Conservation (phyloP, 176 grass and related monocot species). For the Chloris gayana region DNA sequence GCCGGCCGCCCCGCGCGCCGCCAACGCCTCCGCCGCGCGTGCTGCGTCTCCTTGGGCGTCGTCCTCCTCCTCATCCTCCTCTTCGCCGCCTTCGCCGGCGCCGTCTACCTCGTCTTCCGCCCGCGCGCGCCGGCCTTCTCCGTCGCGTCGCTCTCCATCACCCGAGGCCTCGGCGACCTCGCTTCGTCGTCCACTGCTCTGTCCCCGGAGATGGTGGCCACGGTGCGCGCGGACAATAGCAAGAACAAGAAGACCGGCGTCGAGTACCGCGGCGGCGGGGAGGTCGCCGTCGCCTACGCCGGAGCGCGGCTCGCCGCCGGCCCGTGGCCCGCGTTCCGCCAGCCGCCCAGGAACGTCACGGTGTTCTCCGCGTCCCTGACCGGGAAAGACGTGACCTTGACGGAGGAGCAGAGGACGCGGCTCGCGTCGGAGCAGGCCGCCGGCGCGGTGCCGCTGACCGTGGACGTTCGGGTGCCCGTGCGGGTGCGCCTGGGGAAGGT, state of each 20-base stretch:
- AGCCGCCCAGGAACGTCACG: slow-evolving; percentile 66
- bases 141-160: slow-evolving; percentile 50
- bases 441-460: slow-evolving; percentile 52
- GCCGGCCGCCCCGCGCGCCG: slow-evolving; percentile 43
- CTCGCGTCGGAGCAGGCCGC: slow-evolving; percentile 29
- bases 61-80: not conserved
- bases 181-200: not conserved
- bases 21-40: slow-evolving; percentile 36
- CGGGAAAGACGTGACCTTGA: slow-evolving; percentile 38
- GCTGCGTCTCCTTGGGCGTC: slow-evolving; percentile 28
- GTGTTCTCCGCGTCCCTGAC: slow-evolving; percentile 30
- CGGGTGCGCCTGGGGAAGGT: slow-evolving; percentile 50
- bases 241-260: slow-evolving; percentile 57
- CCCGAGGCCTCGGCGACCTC: slow-evolving; percentile 44
- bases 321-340: slow-evolving; percentile 71
- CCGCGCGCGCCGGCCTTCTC: slow-evolving; percentile 71
- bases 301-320: slow-evolving; percentile 48
- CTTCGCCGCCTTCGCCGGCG: slow-evolving; percentile 20
- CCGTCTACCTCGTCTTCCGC: slow-evolving; percentile 59
- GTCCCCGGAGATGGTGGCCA: slow-evolving; percentile 24
- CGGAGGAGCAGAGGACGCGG: slow-evolving; percentile 1
- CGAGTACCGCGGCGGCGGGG: slow-evolving; percentile 65
- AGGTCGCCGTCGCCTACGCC: slow-evolving; percentile 48
- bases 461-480: slow-evolving; percentile 50
- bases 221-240: slow-evolving; percentile 66